phyloP scores from a whole-genome alignment of 164 flowering plant species.

The Vitis rupestris region DNA sequence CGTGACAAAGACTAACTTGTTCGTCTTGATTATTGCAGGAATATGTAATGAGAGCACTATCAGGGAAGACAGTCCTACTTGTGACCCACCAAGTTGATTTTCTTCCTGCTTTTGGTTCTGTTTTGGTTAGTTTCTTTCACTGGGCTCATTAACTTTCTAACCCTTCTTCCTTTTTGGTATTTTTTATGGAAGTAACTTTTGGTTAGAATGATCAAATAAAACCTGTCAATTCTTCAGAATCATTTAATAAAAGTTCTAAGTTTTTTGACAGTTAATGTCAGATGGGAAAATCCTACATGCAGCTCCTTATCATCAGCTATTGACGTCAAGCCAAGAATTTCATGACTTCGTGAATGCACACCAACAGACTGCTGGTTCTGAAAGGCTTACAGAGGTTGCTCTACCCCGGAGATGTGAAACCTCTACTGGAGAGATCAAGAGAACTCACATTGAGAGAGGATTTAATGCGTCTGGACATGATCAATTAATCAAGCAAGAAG shows the following conservation, averaged over 20 bases:
- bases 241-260: neutral
- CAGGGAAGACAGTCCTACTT: conserved; percentile 41
- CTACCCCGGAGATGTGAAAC: conserved; percentile 8
- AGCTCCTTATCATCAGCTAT: conserved; percentile 31
- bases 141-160: neutral
- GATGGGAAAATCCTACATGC: conserved; percentile 40
- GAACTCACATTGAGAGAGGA: conserved; percentile 16
- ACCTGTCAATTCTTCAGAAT: neutral
- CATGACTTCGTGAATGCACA: conserved; percentile 45
- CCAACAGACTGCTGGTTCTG: conserved; percentile 47
- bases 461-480: conserved; percentile 20
- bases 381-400: conserved; percentile 26
- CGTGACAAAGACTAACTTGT: too few relatives aligned
- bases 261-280: conserved; percentile 39
- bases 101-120: conserved; percentile 39
- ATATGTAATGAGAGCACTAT: conserved; percentile 44
- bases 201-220: neutral
- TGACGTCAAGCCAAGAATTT: conserved; percentile 36
- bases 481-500: conserved; percentile 27
- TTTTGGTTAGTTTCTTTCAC: conserved; percentile 31
- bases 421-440: conserved; percentile 29
- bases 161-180: neutral
- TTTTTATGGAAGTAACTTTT: neutral
- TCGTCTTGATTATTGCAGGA: conserved; percentile 30
- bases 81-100: conserved; percentile 62